A percentile compares a stretch with the other conserved stretches of the same genome.
These are phyloP conservation scores for Colletotrichum liaoningense DNA, from an alignment of 2,329 filamentous ascomycete species.

Conservation along the genomic window DNA sequence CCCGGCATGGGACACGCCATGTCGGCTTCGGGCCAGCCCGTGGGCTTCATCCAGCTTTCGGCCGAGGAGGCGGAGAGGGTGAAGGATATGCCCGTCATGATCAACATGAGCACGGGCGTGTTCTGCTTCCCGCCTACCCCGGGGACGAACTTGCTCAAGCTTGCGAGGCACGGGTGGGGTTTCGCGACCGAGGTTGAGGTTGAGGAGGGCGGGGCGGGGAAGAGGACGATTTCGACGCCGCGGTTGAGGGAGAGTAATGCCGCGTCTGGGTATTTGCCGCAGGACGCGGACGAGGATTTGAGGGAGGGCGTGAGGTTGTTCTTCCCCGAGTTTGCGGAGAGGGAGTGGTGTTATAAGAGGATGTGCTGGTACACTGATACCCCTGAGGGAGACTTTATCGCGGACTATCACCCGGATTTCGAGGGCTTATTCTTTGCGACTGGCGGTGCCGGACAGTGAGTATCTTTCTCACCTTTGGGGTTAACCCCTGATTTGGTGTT, in stretches of 20 bases:
- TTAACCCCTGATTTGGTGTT: slow-evolving; percentile 59
- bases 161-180: slow-evolving; percentile 71
- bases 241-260: slow-evolving; percentile 46
- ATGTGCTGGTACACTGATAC: slow-evolving; percentile 77
- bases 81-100: slow-evolving; percentile 66
- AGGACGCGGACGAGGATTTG: slow-evolving; percentile 67
- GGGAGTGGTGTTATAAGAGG: slow-evolving; percentile 61
- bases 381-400: slow-evolving; percentile 71
- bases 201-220: slow-evolving; percentile 66
- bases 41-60: slow-evolving; percentile 73
- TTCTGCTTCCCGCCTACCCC: slow-evolving; percentile 67
- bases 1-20: slow-evolving; percentile 69
- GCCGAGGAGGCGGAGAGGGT: slow-evolving; percentile 66
- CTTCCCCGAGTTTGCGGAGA: slow-evolving; percentile 63
- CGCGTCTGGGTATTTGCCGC: slow-evolving; percentile 79
- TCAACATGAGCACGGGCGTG: slow-evolving; percentile 65
- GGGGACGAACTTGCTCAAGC: slow-evolving; percentile 63
- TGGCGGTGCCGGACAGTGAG: slow-evolving; percentile 57
- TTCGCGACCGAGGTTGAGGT: slow-evolving; percentile 66
- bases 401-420: slow-evolving; percentile 64
- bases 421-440: slow-evolving; percentile 60
- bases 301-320: slow-evolving; percentile 62
- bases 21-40: slow-evolving; percentile 72
- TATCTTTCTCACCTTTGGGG: slow-evolving; percentile 53
- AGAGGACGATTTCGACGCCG: slow-evolving; percentile 67